phyloP scores from a whole-genome alignment of 805 yeast species.

The Lipomyces orientalis region DNA sequence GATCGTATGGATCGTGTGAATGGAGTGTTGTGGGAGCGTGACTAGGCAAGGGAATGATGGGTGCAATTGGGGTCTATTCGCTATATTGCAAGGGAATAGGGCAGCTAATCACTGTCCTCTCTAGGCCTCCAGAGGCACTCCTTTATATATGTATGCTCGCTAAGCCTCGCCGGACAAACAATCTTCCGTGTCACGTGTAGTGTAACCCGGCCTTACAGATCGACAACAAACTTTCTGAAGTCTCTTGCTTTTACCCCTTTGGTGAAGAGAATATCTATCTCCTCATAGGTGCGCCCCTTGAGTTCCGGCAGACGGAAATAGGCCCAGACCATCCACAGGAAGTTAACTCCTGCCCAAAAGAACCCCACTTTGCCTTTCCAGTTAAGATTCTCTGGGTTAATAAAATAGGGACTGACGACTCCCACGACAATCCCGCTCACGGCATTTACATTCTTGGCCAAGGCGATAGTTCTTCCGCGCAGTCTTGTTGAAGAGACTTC shows the following conservation, averaged over 20 bases:
- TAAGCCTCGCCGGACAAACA: not conserved
- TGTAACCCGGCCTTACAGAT: slow-evolving; percentile 2
- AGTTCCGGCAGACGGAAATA: slow-evolving; percentile 66
- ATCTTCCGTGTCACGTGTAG: not conserved
- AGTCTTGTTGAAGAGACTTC: slow-evolving; percentile 53
- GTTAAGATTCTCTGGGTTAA: slow-evolving; percentile 53
- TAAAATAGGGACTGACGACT: slow-evolving; percentile 53
- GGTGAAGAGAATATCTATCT: slow-evolving; percentile 60
- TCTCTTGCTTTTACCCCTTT: slow-evolving; percentile 17
- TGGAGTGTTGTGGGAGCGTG: too few relatives aligned
- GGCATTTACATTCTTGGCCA: slow-evolving; percentile 49
- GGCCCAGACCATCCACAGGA: slow-evolving; percentile 50
- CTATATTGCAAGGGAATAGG: too few relatives aligned
- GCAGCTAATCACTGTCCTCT: too few relatives aligned
- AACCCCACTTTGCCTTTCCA: slow-evolving; percentile 27
- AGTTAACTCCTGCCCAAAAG: slow-evolving; percentile 47
- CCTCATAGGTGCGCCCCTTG: slow-evolving; percentile 62
- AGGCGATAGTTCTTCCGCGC: slow-evolving; percentile 51
- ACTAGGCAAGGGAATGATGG: too few relatives aligned
- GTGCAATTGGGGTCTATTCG: too few relatives aligned
- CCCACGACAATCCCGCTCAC: slow-evolving; percentile 35
- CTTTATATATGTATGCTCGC: too few relatives aligned
- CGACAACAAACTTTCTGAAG: slow-evolving; percentile 15
- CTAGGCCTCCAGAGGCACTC: too few relatives aligned
- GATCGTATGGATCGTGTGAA: too few relatives aligned